Conservation (phyloP, 2,329 filamentous ascomycete genomes). For the Penicillium glabrum region DNA sequence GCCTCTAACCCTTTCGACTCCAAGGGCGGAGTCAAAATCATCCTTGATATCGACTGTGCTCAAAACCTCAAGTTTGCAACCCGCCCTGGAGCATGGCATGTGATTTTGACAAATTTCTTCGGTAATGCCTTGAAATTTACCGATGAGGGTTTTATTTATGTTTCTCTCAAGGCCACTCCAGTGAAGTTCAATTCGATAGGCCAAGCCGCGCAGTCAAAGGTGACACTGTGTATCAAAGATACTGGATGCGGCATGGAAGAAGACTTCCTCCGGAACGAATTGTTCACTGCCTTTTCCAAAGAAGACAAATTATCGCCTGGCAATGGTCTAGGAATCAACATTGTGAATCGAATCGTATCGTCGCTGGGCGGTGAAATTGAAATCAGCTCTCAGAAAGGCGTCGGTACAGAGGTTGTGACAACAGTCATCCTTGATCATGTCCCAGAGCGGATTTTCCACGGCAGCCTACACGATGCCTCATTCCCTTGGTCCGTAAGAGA, state of each 20-base stretch:
- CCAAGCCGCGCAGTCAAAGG: conserved; percentile 2
- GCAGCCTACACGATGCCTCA: neutral
- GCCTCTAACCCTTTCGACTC: neutral
- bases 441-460: neutral
- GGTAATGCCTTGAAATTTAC: conserved; percentile 21
- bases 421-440: conserved; percentile 3
- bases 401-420: conserved; percentile 25
- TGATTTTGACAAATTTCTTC: conserved; percentile 16
- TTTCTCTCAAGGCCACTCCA: conserved; percentile 5
- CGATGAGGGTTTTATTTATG: conserved; percentile 4
- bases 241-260: conserved; percentile 32
- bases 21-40: conserved; percentile 1
- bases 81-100: conserved; percentile 11
- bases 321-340: conserved; percentile 60
- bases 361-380: conserved; percentile 29
- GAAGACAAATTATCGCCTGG: conserved; percentile 58
- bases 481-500: neutral
- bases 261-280: conserved; percentile 22
- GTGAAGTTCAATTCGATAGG: conserved; percentile 1
- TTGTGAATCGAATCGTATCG: conserved; percentile 48
- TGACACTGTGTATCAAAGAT: conserved; percentile 28
- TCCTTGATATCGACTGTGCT: conserved; percentile 11
- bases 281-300: conserved; percentile 61
- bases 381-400: conserved; percentile 22
- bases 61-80: conserved; percentile 11